Percentiles rank a stretch among this genome's conserved stretches.
Evolutionary conservation across 129 eudicot genomes (phyloP).

Genomic region (Pittosporum tobira): DNA sequence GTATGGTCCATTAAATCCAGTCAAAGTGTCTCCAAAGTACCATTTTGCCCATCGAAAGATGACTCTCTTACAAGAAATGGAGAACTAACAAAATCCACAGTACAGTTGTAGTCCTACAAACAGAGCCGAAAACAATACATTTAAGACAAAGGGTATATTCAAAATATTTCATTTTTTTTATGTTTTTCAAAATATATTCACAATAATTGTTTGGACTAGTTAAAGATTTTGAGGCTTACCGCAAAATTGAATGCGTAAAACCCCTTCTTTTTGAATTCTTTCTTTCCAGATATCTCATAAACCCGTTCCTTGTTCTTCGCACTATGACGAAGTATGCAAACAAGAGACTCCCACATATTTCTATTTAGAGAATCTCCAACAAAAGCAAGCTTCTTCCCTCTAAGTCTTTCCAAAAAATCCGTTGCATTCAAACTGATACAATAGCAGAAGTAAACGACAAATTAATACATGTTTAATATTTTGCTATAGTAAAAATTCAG

Average conservation of each 20-base stretch:
- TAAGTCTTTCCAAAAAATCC: conserved; percentile 81
- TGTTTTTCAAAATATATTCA: neutral
- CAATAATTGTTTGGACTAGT: neutral
- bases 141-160: conserved; percentile 6
- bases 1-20: conserved; percentile 86
- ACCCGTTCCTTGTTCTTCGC: conserved; percentile 49
- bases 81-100: conserved; percentile 83
- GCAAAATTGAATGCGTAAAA: conserved; percentile 84
- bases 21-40: conserved; percentile 64
- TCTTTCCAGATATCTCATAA: conserved; percentile 70
- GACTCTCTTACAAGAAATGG: conserved; percentile 84
- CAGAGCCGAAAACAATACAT: conserved; percentile 6
- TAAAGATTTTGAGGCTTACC: conserved; percentile 43
- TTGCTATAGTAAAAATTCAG: neutral
- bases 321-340: conserved; percentile 71
- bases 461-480: neutral
- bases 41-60: conserved; percentile 40
- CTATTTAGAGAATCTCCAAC: conserved; percentile 96
- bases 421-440: conserved; percentile 61
- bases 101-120: conserved; percentile 73
- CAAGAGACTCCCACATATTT: conserved; percentile 99
- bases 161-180: too few relatives aligned
- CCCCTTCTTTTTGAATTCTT: conserved; percentile 80
- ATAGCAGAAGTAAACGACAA: neutral
- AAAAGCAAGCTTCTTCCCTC: conserved; percentile 74